Conservation (phyloP, 2,329 filamentous ascomycete species). For the Exophiala aquamarina region DNA sequence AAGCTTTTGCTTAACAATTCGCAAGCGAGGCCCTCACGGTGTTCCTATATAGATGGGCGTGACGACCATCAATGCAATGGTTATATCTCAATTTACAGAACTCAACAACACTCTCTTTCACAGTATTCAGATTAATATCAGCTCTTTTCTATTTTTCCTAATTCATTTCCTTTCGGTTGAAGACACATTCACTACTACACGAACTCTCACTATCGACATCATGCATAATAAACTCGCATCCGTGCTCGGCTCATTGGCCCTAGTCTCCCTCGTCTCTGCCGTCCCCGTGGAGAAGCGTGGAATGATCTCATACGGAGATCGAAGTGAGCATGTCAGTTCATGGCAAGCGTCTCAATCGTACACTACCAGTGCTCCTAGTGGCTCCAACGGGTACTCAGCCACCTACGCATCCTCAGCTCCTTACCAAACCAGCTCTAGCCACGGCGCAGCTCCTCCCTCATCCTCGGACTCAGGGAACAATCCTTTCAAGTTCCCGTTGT, state of each 20-base stretch:
- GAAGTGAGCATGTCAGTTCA: conserved; percentile 9
- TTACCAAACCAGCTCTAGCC: background rate
- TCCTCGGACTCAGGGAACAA: conserved; percentile 6
- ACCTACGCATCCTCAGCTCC: background rate
- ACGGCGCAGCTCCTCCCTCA: background rate
- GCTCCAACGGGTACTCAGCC: background rate
- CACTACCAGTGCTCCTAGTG: background rate
- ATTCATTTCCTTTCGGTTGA: conserved; percentile 11
- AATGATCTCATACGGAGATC: conserved; percentile 13
- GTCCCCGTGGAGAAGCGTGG: conserved; percentile 19
- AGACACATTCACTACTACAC: conserved; percentile 15
- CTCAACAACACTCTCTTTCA: background rate
- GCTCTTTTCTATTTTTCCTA: background rate
- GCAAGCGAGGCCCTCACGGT: too few species aligned
- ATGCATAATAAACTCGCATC: conserved; percentile 17
- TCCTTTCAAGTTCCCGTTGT: conserved; percentile 25
- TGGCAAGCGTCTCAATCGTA: background rate
- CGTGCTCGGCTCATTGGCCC: conserved; percentile 18
- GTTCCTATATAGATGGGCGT: too few species aligned
- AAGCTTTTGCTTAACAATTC: too few species aligned
- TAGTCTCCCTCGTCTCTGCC: conserved; percentile 20
- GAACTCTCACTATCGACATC: conserved; percentile 10
- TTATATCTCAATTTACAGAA: too few species aligned
- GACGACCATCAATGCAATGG: too few species aligned
- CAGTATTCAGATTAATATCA: background rate